Conservation (phyloP, 2,329 filamentous ascomycete species). For the Pyrenochaeta sp. region DNA sequence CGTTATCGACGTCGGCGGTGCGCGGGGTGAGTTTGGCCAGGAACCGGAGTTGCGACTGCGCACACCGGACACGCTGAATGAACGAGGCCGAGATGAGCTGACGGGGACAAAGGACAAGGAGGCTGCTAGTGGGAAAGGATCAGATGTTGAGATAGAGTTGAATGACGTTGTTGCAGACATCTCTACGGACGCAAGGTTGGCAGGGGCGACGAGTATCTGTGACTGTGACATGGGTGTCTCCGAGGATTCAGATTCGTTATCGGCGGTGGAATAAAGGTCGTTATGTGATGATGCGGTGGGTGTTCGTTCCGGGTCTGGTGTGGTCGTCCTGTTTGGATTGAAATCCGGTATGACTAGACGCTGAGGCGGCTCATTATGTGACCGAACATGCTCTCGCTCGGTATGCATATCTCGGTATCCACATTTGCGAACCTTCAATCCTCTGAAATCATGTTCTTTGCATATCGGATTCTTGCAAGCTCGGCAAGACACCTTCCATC, state of each 20-base stretch:
- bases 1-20: slow-evolving; percentile 36
- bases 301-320: slow-evolving; percentile 35
- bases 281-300: slow-evolving; percentile 33
- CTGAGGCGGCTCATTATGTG: slow-evolving; percentile 43
- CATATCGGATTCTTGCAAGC: slow-evolving; percentile 65
- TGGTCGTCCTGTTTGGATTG: slow-evolving; percentile 38
- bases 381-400: slow-evolving; percentile 55
- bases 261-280: slow-evolving; percentile 31
- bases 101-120: slow-evolving; percentile 43
- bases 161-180: slow-evolving; percentile 41
- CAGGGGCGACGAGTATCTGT: slow-evolving; percentile 41
- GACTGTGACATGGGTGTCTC: slow-evolving; percentile 47
- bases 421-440: slow-evolving; percentile 64
- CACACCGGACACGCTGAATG: slow-evolving; percentile 48
- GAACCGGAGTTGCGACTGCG: slow-evolving; percentile 41
- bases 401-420: slow-evolving; percentile 63
- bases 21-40: slow-evolving; percentile 38
- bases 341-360: slow-evolving; percentile 49
- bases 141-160: slow-evolving; percentile 31
- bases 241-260: slow-evolving; percentile 37
- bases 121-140: slow-evolving; percentile 33
- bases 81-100: slow-evolving; percentile 48
- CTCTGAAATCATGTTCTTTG: slow-evolving; percentile 67
- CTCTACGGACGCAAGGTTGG: slow-evolving; percentile 31
- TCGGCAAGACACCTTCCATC: slow-evolving; percentile 68